Percentiles rank a stretch among this genome's conserved stretches.
Evolutionary conservation across 106 monocot species (phyloP).

Genomic region (Dendrobium huoshanense): DNA sequence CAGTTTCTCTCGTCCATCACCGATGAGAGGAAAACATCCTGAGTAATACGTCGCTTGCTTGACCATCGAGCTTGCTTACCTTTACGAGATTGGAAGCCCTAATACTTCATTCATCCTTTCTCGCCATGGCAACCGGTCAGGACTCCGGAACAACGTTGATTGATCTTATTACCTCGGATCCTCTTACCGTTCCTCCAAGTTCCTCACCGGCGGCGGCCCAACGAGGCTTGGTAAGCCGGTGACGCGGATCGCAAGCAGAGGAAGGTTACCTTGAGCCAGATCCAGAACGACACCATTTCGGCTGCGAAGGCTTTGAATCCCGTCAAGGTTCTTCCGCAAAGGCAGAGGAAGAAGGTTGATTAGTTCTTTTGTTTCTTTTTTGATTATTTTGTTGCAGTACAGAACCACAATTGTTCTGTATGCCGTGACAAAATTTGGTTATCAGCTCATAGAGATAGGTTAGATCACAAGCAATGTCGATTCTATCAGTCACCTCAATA

Average conservation of each 20-base stretch:
- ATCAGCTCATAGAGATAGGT: background rate
- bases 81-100: background rate
- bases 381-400: background rate
- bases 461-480: background rate
- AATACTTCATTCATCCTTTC: slow-evolving; percentile 4
- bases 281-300: slow-evolving; percentile 92
- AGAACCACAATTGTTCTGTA: background rate
- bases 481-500: background rate
- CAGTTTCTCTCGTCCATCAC: background rate
- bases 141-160: slow-evolving; percentile 72
- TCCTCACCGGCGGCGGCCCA: slow-evolving; percentile 15
- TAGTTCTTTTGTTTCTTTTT: background rate
- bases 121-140: slow-evolving; percentile 51
- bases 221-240: slow-evolving; percentile 65
- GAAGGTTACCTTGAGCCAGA: slow-evolving; percentile 69
- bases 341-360: slow-evolving; percentile 64
- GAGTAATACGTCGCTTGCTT: background rate
- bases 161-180: slow-evolving; percentile 91
- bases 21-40: background rate
- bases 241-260: slow-evolving; percentile 63
- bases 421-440: background rate
- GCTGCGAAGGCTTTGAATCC: slow-evolving; percentile 95
- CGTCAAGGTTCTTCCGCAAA: slow-evolving; percentile 46
- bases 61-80: background rate
- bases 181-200: slow-evolving; percentile 23